Evolutionary conservation across 2,329 filamentous ascomycete genomes (phyloP).

Genomic region (Arthrinium phaeospermum): DNA sequence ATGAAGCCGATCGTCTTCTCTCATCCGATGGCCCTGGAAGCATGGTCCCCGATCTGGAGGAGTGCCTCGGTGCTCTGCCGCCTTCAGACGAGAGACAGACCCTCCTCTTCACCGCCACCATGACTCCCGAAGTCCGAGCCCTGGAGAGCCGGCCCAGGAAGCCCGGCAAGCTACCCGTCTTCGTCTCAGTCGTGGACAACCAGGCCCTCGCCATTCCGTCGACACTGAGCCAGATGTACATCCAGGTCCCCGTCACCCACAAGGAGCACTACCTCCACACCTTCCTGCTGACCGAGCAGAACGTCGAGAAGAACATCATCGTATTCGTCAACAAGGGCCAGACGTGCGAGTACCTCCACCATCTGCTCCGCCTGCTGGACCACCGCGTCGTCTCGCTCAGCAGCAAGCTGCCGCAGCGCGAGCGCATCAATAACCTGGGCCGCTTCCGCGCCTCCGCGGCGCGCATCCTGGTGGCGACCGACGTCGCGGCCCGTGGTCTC

Average conservation of each 20-base stretch:
- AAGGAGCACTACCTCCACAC: constrained; percentile 94
- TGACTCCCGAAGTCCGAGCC: constrained; percentile 89
- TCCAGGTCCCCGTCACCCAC: constrained; percentile 77
- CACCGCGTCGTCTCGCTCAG: constrained; percentile 93
- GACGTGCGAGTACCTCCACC: constrained; percentile 88
- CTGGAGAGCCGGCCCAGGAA: constrained; percentile 78
- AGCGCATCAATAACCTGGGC: constrained; percentile 85
- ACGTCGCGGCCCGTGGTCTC: constrained; percentile 91
- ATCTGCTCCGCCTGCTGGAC: constrained; percentile 81
- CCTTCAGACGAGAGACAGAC: constrained; percentile 84
- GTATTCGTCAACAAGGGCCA: constrained; percentile 93
- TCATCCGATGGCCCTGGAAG: constrained; percentile 74
- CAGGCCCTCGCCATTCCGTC: constrained; percentile 77
- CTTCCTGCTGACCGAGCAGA: constrained; percentile 79
- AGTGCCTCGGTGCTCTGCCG: constrained; percentile 82
- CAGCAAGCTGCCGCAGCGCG: constrained; percentile 82
- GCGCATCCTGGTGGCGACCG: constrained; percentile 89
- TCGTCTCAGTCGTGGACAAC: constrained; percentile 87
- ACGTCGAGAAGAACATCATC: constrained; percentile 79
- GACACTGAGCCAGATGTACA: constrained; percentile 81
- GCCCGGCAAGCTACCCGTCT: constrained; percentile 75
- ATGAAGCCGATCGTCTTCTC: constrained; percentile 92
- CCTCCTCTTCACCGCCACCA: constrained; percentile 92
- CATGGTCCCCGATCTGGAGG: constrained; percentile 94
- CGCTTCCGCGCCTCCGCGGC: constrained; percentile 91